phyloP scores from a whole-genome alignment of 805 yeast genomes.

The Candida nitratophila region DNA sequence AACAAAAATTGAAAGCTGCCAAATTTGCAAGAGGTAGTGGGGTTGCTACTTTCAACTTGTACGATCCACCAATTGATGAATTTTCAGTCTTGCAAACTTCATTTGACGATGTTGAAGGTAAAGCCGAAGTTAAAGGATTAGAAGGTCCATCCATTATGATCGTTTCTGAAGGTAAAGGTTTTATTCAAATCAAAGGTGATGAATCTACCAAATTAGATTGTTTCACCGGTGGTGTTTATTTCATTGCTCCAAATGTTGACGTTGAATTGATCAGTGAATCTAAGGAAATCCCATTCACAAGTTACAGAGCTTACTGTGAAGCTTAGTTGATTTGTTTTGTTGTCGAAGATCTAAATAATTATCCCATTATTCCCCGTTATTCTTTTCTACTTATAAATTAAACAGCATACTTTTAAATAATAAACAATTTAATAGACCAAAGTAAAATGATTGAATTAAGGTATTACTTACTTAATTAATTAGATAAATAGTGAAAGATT shows the following conservation, averaged over 20 bases:
- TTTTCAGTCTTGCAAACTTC: slow-evolving; percentile 86
- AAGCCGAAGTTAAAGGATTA: slow-evolving; percentile 51
- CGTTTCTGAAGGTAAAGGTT: slow-evolving; percentile 76
- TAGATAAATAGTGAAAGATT: no score
- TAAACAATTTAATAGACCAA: no score
- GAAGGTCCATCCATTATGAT: slow-evolving; percentile 87
- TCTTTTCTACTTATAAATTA: no score
- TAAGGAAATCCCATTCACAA: slow-evolving; percentile 46
- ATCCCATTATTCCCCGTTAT: background rate
- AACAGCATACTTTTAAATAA: no score
- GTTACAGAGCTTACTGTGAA: slow-evolving; percentile 90
- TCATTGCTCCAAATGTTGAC: slow-evolving; percentile 71
- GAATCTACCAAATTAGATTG: slow-evolving; percentile 37
- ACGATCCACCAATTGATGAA: slow-evolving; percentile 96
- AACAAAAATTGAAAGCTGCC: slow-evolving; percentile 76
- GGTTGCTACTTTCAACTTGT: slow-evolving; percentile 59
- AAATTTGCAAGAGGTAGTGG: slow-evolving; percentile 56
- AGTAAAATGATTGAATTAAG: no score
- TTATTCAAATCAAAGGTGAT: slow-evolving; percentile 35
- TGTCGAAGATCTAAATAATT: background rate
- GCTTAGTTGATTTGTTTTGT: no score
- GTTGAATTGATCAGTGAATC: slow-evolving; percentile 51
- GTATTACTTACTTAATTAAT: no score
- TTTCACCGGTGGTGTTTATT: slow-evolving; percentile 73
- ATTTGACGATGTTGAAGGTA: slow-evolving; percentile 43